These are phyloP conservation scores for Penicillium soppii DNA, from an alignment of 495 filamentous ascomycete genomes.

Conservation along the genomic window DNA sequence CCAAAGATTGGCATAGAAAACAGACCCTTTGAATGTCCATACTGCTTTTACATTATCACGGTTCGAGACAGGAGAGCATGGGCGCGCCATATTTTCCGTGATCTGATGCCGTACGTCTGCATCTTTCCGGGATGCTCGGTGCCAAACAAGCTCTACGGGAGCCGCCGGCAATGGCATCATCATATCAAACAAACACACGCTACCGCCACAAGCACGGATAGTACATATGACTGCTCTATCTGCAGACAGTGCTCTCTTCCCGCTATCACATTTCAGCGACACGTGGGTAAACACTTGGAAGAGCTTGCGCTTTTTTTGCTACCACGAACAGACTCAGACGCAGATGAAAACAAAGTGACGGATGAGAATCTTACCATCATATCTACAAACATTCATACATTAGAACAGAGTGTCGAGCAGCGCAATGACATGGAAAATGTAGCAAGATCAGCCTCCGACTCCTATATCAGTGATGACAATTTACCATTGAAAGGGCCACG, in stretches of 20 bases:
- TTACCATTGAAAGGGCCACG: too few relatives aligned
- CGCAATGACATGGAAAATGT: too few relatives aligned
- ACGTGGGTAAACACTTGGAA: slow-evolving; percentile 18
- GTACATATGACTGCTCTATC: slow-evolving; percentile 3
- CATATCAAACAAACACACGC: slow-evolving; percentile 11
- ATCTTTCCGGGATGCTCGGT: slow-evolving; percentile 16
- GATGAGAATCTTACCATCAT: background rate
- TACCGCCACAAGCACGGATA: background rate
- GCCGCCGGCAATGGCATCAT: slow-evolving; percentile 22
- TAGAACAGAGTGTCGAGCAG: too few relatives aligned
- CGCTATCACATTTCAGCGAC: slow-evolving; percentile 5
- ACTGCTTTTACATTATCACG: slow-evolving; percentile 23
- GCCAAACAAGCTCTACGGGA: slow-evolving; percentile 18
- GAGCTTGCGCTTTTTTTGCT: slow-evolving; percentile 18
- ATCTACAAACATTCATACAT: background rate
- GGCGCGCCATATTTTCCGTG: slow-evolving; percentile 28
- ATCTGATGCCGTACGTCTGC: slow-evolving; percentile 32
- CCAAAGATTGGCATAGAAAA: slow-evolving; percentile 8
- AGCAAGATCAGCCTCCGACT: too few relatives aligned
- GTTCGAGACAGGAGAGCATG: slow-evolving; percentile 9
- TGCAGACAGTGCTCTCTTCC: background rate
- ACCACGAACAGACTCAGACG: background rate
- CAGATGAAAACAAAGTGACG: background rate
- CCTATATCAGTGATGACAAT: too few relatives aligned
- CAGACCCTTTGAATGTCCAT: slow-evolving; percentile 27